These are phyloP conservation scores for Emydomyces testavorans DNA, from an alignment of 2,329 filamentous ascomycete genomes.

Conservation along the genomic window DNA sequence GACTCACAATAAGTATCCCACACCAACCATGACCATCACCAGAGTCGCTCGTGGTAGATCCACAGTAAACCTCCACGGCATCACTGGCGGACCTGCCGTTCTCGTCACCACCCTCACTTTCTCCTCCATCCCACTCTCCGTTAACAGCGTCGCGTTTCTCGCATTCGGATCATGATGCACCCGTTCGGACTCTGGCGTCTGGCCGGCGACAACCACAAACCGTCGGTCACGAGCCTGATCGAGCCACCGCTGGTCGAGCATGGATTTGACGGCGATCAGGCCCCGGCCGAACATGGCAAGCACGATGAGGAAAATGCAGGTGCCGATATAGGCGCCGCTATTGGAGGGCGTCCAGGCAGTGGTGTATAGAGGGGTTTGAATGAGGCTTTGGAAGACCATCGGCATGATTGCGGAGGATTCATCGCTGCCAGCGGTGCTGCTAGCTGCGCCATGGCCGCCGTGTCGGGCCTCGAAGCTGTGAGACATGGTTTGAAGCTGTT, in stretches of 20 bases:
- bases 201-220: conserved; percentile 63
- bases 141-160: conserved; percentile 54
- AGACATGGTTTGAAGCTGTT: neutral
- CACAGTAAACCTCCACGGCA: conserved; percentile 71
- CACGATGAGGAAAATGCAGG: conserved; percentile 79
- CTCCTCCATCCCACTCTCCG: conserved; percentile 70
- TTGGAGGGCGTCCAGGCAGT: conserved; percentile 60
- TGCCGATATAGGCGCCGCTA: conserved; percentile 66
- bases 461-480: neutral
- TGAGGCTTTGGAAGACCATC: conserved; percentile 39
- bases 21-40: conserved; percentile 59
- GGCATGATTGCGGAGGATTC: conserved; percentile 20
- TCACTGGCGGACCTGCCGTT: conserved; percentile 37
- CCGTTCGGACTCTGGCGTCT: conserved; percentile 47
- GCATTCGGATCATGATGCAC: conserved; percentile 46
- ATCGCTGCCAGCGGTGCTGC: neutral
- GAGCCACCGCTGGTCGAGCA: conserved; percentile 53
- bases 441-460: neutral
- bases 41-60: conserved; percentile 63
- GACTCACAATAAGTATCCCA: conserved; percentile 77
- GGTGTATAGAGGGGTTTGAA: conserved; percentile 55
- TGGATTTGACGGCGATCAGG: conserved; percentile 57
- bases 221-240: conserved; percentile 60
- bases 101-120: conserved; percentile 61
- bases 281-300: conserved; percentile 59